Conservation (phyloP, 306 rosid genomes). For the Malus sylvestris region DNA sequence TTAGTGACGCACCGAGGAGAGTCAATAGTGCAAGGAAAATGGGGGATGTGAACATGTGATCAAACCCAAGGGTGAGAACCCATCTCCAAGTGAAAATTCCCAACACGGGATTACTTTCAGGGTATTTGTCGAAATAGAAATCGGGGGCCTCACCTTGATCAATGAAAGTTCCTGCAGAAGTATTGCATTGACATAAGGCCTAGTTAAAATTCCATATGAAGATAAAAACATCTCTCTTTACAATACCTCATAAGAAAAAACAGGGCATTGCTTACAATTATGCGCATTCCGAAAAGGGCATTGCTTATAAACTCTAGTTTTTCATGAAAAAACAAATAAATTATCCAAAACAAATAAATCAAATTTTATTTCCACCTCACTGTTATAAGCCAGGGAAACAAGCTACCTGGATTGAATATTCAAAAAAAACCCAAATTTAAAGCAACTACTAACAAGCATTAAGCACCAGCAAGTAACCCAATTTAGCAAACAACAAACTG, state of each 20-base stretch:
- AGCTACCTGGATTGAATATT: too few relatives aligned
- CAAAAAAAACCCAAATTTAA: neutral
- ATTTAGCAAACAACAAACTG: neutral
- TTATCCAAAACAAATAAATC: neutral
- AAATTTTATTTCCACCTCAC: neutral
- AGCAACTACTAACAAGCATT: neutral
- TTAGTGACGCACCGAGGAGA: conserved; percentile 77
- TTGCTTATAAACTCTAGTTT: neutral
- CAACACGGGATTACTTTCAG: conserved; percentile 73
- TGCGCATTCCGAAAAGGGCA: neutral
- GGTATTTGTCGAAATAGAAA: conserved; percentile 63
- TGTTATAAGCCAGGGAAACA: neutral
- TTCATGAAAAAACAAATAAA: too few relatives aligned
- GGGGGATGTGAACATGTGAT: conserved; percentile 85
- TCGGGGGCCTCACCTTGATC: conserved; percentile 91
- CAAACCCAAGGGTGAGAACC: conserved; percentile 88
- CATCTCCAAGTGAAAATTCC: conserved; percentile 97
- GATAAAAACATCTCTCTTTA: neutral
- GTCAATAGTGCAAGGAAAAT: conserved; percentile 59
- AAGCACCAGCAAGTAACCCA: neutral
- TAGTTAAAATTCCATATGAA: neutral
- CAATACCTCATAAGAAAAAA: neutral
- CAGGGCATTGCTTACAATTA: neutral
- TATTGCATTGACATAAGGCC: conserved; percentile 17
- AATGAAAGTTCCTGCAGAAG: conserved; percentile 62